A percentile compares a stretch with the other conserved stretches of the same genome.
Conservation (phyloP, 352 stramenopile genomes). For the Phytophthora citricola region DNA sequence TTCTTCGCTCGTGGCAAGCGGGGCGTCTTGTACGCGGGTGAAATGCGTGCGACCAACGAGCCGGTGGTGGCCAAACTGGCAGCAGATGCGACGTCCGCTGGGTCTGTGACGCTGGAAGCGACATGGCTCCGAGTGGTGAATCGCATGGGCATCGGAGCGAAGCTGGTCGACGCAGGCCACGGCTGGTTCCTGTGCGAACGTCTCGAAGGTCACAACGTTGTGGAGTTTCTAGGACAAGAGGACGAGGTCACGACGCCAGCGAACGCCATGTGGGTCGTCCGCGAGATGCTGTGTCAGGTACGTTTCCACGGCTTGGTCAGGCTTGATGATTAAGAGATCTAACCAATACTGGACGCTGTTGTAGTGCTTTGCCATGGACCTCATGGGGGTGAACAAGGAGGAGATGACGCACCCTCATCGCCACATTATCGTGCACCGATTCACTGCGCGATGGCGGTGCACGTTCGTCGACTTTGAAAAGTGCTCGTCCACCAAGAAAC, state of each 20-base stretch:
- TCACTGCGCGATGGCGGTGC: constrained; percentile 44
- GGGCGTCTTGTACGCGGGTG: constrained; percentile 60
- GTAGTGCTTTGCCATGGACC: constrained; percentile 78
- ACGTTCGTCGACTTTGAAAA: constrained; percentile 86
- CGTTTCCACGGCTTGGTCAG: background rate
- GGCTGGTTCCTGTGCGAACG: constrained; percentile 75
- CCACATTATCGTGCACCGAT: constrained; percentile 65
- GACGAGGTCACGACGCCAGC: constrained; percentile 34
- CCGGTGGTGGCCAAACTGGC: constrained; percentile 65
- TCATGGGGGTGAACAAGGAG: constrained; percentile 80
- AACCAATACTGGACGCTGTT: background rate
- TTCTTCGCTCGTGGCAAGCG: constrained; percentile 80
- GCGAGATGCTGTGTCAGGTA: constrained; percentile 71
- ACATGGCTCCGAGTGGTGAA: constrained; percentile 70
- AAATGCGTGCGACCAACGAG: constrained; percentile 20
- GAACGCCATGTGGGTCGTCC: constrained; percentile 59
- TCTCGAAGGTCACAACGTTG: constrained; percentile 60
- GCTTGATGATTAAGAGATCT: background rate
- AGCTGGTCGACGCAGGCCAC: constrained; percentile 42
- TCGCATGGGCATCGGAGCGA: constrained; percentile 63
- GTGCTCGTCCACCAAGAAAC: constrained; percentile 65
- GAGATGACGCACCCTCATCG: constrained; percentile 85
- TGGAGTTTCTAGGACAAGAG: constrained; percentile 56
- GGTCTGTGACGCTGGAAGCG: constrained; percentile 58
- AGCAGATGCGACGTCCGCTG: constrained; percentile 28